Conservation (phyloP, 2,329 filamentous ascomycete species). For the Microdochium bolleyi region DNA sequence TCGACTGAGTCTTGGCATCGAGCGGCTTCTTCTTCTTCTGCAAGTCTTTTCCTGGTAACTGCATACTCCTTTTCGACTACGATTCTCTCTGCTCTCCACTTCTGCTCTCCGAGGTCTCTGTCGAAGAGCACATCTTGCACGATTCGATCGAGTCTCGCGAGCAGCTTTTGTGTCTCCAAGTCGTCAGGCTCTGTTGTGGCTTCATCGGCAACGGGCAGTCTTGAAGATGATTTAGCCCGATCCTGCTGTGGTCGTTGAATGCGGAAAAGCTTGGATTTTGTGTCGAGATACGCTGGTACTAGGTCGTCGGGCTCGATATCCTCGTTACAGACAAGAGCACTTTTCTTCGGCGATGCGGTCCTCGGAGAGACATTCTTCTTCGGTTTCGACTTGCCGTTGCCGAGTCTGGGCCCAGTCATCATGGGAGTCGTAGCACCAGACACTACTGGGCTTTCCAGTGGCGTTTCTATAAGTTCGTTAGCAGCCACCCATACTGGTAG, state of each 20-base stretch:
- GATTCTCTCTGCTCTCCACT: slow-evolving; percentile 54
- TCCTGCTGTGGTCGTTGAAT: slow-evolving; percentile 46
- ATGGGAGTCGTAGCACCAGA: slow-evolving; percentile 43
- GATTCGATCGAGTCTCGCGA: slow-evolving; percentile 68
- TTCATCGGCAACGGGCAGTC: slow-evolving; percentile 5
- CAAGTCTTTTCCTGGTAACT: slow-evolving; percentile 32
- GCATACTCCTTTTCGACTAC: slow-evolving; percentile 55
- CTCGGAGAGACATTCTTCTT: slow-evolving; percentile 26
- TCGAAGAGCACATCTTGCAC: slow-evolving; percentile 75
- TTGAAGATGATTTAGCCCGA: slow-evolving; percentile 22
- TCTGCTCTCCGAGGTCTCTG: slow-evolving; percentile 51
- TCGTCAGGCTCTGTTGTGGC: slow-evolving; percentile 19
- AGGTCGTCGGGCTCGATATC: slow-evolving; percentile 71
- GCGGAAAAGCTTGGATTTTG: slow-evolving; percentile 61
- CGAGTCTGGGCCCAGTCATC: slow-evolving; percentile 24
- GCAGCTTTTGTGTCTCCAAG: slow-evolving; percentile 54
- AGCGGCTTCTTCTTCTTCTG: slow-evolving; percentile 17
- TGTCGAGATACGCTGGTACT: slow-evolving; percentile 67
- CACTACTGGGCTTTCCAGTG: slow-evolving; percentile 38
- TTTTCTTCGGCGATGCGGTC: slow-evolving; percentile 28
- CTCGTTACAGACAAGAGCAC: slow-evolving; percentile 48
- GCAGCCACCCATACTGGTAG: no score
- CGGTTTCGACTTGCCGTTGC: slow-evolving; percentile 14
- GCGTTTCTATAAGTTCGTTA: slow-evolving; percentile 28
- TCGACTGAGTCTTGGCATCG: slow-evolving; percentile 15